Percentiles rank a stretch among this genome's conserved stretches.
Evolutionary conservation across 306 rosid genomes (phyloP).

Genomic region (Vigna reflexopilosa): DNA sequence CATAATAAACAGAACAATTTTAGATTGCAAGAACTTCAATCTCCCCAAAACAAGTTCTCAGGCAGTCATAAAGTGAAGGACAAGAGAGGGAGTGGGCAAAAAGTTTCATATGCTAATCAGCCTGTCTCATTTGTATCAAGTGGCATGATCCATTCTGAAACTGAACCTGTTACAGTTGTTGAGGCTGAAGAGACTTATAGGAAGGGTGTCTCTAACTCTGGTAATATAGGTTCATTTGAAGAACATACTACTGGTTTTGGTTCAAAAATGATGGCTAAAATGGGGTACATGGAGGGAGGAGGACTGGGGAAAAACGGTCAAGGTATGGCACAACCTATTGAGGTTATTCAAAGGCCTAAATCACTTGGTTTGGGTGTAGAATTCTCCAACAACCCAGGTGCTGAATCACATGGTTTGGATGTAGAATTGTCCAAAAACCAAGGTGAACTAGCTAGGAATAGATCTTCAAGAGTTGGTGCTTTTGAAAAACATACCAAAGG

Average conservation of each 20-base stretch:
- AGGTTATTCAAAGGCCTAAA: conserved; percentile 84
- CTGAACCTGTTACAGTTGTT: conserved; percentile 44
- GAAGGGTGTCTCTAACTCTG: conserved; percentile 47
- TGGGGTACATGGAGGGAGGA: conserved; percentile 85
- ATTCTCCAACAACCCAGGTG: conserved; percentile 52
- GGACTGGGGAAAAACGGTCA: conserved; percentile 92
- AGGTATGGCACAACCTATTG: conserved; percentile 81
- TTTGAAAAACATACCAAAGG: conserved; percentile 93
- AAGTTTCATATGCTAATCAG: conserved; percentile 64
- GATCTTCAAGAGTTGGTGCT: conserved; percentile 57
- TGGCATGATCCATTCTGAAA: conserved; percentile 64
- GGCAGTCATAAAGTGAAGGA: conserved; percentile 56
- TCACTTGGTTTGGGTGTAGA: conserved; percentile 91
- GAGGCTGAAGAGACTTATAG: conserved; percentile 52
- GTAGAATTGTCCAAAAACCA: conserved; percentile 61
- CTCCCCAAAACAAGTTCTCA: conserved; percentile 49
- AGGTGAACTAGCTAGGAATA: conserved; percentile 32
- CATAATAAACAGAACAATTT: conserved; percentile 51
- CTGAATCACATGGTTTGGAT: conserved; percentile 86
- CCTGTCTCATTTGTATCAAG: conserved; percentile 85
- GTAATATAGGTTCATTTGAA: conserved; percentile 73
- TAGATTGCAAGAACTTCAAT: conserved; percentile 45
- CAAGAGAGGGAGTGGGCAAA: conserved; percentile 56
- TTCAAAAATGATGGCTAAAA: conserved; percentile 94
- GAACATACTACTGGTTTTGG: conserved; percentile 94